These are phyloP conservation scores for Cladophialophora yegresii DNA, from an alignment of 2,329 filamentous ascomycete genomes.

Conservation along the genomic window DNA sequence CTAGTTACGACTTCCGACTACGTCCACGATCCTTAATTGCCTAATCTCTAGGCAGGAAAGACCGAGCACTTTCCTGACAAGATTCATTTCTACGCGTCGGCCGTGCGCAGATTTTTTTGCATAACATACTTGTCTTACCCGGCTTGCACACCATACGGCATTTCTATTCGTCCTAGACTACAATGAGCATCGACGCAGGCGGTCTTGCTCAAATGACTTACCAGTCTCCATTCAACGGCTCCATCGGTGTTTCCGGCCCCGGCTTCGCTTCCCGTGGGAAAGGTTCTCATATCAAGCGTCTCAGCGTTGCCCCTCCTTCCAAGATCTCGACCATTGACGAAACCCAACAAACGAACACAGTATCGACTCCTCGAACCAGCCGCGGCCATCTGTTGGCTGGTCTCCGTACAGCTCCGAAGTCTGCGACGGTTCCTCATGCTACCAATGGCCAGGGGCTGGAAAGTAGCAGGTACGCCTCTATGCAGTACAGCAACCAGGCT, in stretches of 20 bases:
- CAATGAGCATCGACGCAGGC: conserved; percentile 75
- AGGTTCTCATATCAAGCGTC: conserved; percentile 83
- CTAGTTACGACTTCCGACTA: neutral
- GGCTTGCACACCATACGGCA: conserved; percentile 21
- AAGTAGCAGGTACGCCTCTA: conserved; percentile 51
- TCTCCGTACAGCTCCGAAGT: conserved; percentile 90
- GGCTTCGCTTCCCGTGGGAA: conserved; percentile 85
- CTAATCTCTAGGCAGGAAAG: conserved; percentile 24
- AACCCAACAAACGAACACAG: conserved; percentile 64
- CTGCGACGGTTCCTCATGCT: conserved; percentile 68
- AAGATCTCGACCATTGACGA: conserved; percentile 69
- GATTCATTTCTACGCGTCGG: conserved; percentile 26
- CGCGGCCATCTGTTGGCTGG: conserved; percentile 92
- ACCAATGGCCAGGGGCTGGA: conserved; percentile 56
- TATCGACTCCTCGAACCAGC: conserved; percentile 85
- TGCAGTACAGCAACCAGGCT: conserved; percentile 50
- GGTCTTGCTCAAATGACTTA: conserved; percentile 99
- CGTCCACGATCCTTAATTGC: conserved; percentile 24
- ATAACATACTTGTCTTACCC: conserved; percentile 9
- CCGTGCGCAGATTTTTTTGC: conserved; percentile 21
- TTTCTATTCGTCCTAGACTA: conserved; percentile 24
- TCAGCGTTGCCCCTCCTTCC: conserved; percentile 72
- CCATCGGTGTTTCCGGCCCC: conserved; percentile 72
- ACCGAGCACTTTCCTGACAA: conserved; percentile 13
- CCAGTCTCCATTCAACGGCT: conserved; percentile 69